Conservation (phyloP, 108 stramenopile species). For the Nannochloropsis salina region DNA sequence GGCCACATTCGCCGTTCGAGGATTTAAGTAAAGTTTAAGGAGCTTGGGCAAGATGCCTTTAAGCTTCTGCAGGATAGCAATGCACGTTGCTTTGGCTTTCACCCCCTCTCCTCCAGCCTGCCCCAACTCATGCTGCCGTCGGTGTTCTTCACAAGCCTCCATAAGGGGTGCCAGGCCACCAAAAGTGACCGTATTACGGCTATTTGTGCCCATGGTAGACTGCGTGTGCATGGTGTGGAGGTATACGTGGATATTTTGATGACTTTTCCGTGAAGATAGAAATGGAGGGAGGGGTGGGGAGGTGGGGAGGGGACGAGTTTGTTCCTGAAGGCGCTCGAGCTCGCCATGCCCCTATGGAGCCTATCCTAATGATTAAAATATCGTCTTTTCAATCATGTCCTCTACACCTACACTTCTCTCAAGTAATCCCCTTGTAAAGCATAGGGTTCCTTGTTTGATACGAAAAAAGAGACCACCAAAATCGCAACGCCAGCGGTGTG, state of each 20-base stretch:
- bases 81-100: background rate
- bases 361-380: too few species aligned
- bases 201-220: background rate
- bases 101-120: background rate
- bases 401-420: too few species aligned
- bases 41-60: background rate
- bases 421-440: too few species aligned
- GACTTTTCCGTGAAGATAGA: too few species aligned
- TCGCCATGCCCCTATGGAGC: too few species aligned
- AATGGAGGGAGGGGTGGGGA: background rate
- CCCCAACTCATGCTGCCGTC: conserved; percentile 1
- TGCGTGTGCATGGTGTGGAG: background rate
- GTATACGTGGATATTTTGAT: background rate
- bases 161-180: background rate
- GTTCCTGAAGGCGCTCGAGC: too few species aligned
- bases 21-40: background rate
- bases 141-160: conserved; percentile 7
- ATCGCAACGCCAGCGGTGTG: too few species aligned
- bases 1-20: background rate
- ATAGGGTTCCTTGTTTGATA: too few species aligned
- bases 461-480: too few species aligned
- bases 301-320: background rate
- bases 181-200: background rate
- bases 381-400: too few species aligned
- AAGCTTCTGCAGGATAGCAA: background rate